Conservation (phyloP, 1,139 yeast species). For the Yamadazyma diddensiae region DNA sequence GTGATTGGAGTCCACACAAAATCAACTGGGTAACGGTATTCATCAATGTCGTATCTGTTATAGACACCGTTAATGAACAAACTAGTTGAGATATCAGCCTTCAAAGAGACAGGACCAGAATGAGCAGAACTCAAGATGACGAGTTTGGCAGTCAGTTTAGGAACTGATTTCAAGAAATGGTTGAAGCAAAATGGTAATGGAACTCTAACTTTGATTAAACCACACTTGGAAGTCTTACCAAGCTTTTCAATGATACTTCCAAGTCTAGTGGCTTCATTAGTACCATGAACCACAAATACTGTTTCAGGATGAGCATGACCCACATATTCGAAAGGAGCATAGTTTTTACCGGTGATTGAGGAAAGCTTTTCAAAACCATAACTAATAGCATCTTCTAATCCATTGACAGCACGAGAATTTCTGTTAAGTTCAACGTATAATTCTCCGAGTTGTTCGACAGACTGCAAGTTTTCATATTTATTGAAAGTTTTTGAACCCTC, state of each 20-base stretch:
- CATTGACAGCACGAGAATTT: background rate
- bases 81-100: constrained; percentile 72
- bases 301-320: constrained; percentile 63
- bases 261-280: constrained; percentile 60
- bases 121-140: constrained; percentile 50
- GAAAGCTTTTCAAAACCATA: constrained; percentile 52
- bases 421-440: constrained; percentile 36
- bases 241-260: constrained; percentile 40
- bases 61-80: constrained; percentile 53
- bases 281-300: constrained; percentile 76
- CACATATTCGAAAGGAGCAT: constrained; percentile 66
- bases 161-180: constrained; percentile 58
- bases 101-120: constrained; percentile 40
- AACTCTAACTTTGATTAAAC: constrained; percentile 69
- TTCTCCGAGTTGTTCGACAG: constrained; percentile 43
- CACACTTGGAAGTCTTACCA: constrained; percentile 40
- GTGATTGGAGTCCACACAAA: constrained; percentile 60
- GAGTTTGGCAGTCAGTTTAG: constrained; percentile 55
- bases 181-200: constrained; percentile 73
- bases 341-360: constrained; percentile 53
- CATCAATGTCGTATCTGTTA: constrained; percentile 42
- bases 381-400: constrained; percentile 22
- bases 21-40: constrained; percentile 48
- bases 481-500: constrained; percentile 58
- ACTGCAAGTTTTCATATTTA: constrained; percentile 44